Evolutionary conservation across 2,329 filamentous ascomycete species (phyloP).

Genomic region (Knufia fluminis): DNA sequence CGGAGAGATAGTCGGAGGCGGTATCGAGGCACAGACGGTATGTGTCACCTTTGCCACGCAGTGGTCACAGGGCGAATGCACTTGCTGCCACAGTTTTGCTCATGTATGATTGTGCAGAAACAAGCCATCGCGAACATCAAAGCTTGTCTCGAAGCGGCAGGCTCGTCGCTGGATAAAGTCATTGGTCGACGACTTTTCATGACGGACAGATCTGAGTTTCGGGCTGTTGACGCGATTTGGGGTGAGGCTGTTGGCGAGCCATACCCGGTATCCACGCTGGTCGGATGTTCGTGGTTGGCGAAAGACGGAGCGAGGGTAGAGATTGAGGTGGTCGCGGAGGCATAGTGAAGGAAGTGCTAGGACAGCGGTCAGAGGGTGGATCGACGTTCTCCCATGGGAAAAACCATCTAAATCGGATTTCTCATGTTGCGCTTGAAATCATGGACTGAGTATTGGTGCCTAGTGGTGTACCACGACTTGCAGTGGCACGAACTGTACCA

Average conservation of each 20-base stretch:
- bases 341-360: neutral
- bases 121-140: constrained; percentile 10
- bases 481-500: neutral
- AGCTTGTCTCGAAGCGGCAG: constrained; percentile 10
- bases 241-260: constrained; percentile 5
- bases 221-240: constrained; percentile 6
- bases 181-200: constrained; percentile 8
- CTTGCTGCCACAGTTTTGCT: neutral
- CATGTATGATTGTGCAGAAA: neutral
- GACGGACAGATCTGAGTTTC: constrained; percentile 7
- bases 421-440: too few relatives aligned
- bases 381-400: too few relatives aligned
- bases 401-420: too few relatives aligned
- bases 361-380: too few relatives aligned
- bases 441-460: too few relatives aligned
- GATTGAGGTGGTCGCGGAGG: constrained; percentile 12
- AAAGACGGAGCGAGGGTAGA: constrained; percentile 11
- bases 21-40: constrained; percentile 9
- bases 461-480: neutral
- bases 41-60: neutral
- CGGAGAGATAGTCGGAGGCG: constrained; percentile 12
- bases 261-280: constrained; percentile 9
- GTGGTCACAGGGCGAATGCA: neutral
- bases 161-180: constrained; percentile 9
- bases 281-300: constrained; percentile 7